These are phyloP conservation scores for Trichoderma asperellum DNA, from an alignment of 2,329 filamentous ascomycete genomes.

Conservation along the genomic window DNA sequence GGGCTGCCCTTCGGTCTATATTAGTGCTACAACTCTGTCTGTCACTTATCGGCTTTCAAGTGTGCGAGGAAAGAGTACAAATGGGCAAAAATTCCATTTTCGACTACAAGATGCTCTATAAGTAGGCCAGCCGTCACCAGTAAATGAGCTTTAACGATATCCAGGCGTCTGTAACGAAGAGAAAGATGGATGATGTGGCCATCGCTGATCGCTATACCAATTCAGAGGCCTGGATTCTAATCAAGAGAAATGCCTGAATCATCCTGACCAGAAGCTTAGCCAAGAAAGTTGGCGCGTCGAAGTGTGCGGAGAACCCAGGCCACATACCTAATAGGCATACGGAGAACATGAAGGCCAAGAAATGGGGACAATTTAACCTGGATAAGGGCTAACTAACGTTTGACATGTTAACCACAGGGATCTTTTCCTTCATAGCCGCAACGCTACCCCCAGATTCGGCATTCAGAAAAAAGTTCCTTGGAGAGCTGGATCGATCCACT, in stretches of 20 bases:
- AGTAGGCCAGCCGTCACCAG: neutral
- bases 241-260: neutral
- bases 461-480: slow-evolving; percentile 16
- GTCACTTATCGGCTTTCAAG: neutral
- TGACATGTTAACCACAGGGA: neutral
- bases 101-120: neutral
- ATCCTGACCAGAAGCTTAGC: neutral
- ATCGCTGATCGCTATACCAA: neutral
- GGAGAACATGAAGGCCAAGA: neutral
- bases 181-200: neutral
- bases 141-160: neutral
- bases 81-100: neutral
- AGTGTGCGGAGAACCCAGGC: neutral
- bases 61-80: neutral
- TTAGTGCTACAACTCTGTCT: neutral
- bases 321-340: neutral
- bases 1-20: neutral
- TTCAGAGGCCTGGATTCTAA: neutral
- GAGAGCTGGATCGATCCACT: neutral
- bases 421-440: neutral
- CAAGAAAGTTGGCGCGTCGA: neutral
- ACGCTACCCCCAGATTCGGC: slow-evolving; percentile 21
- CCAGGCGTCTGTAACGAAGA: neutral
- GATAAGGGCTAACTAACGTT: slow-evolving; percentile 1
- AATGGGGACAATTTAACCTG: neutral